phyloP scores from a whole-genome alignment of 164 flowering plant species.

The Cinnamomum micranthum region DNA sequence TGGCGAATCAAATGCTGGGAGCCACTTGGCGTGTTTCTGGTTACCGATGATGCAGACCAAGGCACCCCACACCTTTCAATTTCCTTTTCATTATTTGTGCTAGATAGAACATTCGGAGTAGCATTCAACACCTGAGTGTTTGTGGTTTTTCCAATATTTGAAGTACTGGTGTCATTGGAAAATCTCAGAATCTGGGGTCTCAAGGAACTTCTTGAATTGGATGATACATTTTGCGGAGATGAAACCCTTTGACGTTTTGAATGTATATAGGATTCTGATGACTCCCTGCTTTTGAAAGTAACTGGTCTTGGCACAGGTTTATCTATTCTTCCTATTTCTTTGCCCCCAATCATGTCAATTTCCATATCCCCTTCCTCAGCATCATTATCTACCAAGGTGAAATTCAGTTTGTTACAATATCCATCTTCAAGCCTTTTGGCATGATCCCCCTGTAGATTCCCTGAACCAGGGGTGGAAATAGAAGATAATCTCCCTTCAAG shows the following conservation, averaged over 20 bases:
- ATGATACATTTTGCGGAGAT: neutral
- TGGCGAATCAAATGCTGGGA: too few relatives aligned
- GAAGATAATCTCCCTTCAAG: neutral
- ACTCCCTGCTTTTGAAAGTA: neutral
- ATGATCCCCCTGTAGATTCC: neutral
- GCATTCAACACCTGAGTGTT: too few relatives aligned
- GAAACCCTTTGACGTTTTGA: neutral
- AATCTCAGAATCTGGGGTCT: too few relatives aligned
- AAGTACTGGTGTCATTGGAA: too few relatives aligned
- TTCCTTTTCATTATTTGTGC: too few relatives aligned
- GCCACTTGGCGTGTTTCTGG: too few relatives aligned
- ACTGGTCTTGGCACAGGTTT: neutral
- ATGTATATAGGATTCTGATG: neutral
- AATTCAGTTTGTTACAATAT: neutral
- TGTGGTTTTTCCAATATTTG: too few relatives aligned
- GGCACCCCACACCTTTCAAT: too few relatives aligned
- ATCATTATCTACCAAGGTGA: neutral
- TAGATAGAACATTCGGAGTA: too few relatives aligned
- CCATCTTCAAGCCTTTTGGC: neutral
- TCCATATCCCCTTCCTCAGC: slow-evolving; percentile 25
- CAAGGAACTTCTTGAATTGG: neutral
- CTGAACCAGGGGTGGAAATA: neutral
- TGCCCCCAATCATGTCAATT: slow-evolving; percentile 31
- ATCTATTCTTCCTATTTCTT: slow-evolving; percentile 21
- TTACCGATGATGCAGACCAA: too few relatives aligned